Percentiles rank a stretch among this genome's conserved stretches.
Evolutionary conservation across 306 rosid species (phyloP).

Genomic region (Canavalia gladiata): DNA sequence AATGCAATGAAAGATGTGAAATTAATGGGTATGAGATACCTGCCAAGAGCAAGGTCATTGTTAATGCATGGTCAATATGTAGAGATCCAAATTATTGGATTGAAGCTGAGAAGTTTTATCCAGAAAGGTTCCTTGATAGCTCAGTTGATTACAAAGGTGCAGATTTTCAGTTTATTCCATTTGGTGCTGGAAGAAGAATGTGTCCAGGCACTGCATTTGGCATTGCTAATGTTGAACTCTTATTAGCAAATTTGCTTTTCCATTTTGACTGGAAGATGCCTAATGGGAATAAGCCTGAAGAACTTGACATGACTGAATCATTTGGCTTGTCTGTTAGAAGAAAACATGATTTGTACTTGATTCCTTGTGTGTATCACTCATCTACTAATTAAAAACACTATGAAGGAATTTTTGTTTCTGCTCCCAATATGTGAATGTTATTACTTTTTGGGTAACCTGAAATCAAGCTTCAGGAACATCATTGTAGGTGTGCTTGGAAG

Average conservation of each 20-base stretch:
- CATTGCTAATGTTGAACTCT: background rate
- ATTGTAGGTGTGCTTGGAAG: too few species aligned
- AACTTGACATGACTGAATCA: slow-evolving; percentile 33
- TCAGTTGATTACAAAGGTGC: slow-evolving; percentile 23
- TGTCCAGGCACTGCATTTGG: slow-evolving; percentile 21
- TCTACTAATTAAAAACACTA: background rate
- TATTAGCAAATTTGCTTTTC: slow-evolving; percentile 32
- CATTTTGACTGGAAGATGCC: slow-evolving; percentile 40
- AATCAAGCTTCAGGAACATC: too few species aligned
- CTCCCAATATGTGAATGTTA: too few species aligned
- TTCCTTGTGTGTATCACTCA: background rate
- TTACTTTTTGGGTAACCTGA: too few species aligned
- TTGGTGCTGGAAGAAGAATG: slow-evolving; percentile 46
- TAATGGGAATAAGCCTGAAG: background rate
- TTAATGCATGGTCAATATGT: too few species aligned
- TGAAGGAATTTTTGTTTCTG: too few species aligned
- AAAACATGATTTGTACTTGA: slow-evolving; percentile 19
- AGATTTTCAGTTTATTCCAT: slow-evolving; percentile 36
- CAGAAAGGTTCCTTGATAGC: slow-evolving; percentile 32
- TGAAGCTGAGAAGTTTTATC: background rate
- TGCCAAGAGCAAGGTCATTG: too few species aligned
- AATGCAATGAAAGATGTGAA: slow-evolving; percentile 48
- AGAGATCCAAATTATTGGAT: slow-evolving; percentile 38
- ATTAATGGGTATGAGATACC: slow-evolving; percentile 43
- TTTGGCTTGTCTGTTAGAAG: slow-evolving; percentile 13